Evolutionary conservation across 2,329 filamentous ascomycete species (phyloP).

Genomic region (Arthrinium phaeospermum): DNA sequence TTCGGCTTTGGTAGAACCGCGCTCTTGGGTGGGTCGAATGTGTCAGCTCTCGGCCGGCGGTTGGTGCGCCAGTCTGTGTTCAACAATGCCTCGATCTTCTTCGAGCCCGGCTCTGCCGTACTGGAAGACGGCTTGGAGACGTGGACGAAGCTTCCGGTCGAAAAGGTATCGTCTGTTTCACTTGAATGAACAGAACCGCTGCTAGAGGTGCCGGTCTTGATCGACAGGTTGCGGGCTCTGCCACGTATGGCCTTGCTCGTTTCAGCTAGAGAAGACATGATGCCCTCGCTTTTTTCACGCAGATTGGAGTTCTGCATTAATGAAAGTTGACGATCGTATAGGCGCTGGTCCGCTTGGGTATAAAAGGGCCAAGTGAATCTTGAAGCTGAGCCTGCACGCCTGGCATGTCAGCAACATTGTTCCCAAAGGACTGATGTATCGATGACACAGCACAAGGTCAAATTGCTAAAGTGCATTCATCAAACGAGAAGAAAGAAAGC

Average conservation of each 20-base stretch:
- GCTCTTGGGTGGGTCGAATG: slow-evolving; percentile 26
- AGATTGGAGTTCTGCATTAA: background rate
- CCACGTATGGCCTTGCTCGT: slow-evolving; percentile 1
- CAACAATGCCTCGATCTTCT: slow-evolving; percentile 21
- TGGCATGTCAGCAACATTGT: background rate
- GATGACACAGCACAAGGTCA: no score
- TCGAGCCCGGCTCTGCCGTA: slow-evolving; percentile 11
- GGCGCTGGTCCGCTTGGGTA: background rate
- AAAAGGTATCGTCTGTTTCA: background rate
- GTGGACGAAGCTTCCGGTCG: slow-evolving; percentile 6
- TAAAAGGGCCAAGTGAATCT: background rate
- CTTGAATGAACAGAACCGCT: background rate
- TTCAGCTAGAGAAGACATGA: slow-evolving; percentile 3
- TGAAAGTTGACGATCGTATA: background rate
- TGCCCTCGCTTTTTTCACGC: background rate
- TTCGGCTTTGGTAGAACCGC: slow-evolving; percentile 23
- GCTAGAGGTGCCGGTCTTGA: background rate
- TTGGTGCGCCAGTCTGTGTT: slow-evolving; percentile 24
- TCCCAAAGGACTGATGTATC: background rate
- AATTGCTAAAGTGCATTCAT: background rate
- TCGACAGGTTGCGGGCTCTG: background rate
- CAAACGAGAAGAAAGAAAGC: background rate
- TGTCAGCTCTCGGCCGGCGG: slow-evolving; percentile 13
- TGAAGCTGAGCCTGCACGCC: background rate
- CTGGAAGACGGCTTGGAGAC: background rate